These are phyloP conservation scores for Passalora sequoiae DNA, from an alignment of 2,329 filamentous ascomycete genomes.

Conservation along the genomic window DNA sequence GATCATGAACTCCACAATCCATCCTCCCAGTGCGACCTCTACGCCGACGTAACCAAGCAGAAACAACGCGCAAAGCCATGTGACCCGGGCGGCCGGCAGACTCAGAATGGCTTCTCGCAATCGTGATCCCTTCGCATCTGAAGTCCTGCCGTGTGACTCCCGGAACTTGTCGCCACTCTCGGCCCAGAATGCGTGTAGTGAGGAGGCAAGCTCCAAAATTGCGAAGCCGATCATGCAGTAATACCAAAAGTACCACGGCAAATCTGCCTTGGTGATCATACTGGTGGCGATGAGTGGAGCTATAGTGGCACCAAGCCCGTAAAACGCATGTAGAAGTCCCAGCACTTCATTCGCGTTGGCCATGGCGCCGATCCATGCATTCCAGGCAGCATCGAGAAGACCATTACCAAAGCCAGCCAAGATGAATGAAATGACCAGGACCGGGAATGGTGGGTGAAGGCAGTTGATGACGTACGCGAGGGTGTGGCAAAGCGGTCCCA, in stretches of 20 bases:
- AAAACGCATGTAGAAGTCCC: conserved; percentile 66
- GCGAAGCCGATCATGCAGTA: conserved; percentile 65
- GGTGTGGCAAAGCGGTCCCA: conserved; percentile 60
- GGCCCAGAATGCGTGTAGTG: conserved; percentile 57
- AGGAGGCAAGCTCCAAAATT: conserved; percentile 51
- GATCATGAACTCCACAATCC: conserved; percentile 87
- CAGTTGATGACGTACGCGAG: conserved; percentile 60
- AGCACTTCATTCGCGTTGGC: conserved; percentile 55
- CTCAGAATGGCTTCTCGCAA: conserved; percentile 49
- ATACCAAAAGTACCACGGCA: conserved; percentile 70
- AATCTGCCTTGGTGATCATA: conserved; percentile 59
- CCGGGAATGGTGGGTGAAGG: conserved; percentile 64
- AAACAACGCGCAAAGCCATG: conserved; percentile 70
- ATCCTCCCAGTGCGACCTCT: conserved; percentile 71
- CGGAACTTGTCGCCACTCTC: conserved; percentile 57
- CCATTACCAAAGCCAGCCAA: conserved; percentile 69
- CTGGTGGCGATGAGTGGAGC: conserved; percentile 66
- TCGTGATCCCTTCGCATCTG: conserved; percentile 43
- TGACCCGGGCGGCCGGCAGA: conserved; percentile 49
- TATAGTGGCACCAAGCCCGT: conserved; percentile 66
- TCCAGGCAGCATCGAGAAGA: conserved; percentile 58
- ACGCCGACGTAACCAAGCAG: conserved; percentile 73
- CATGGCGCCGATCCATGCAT: conserved; percentile 66
- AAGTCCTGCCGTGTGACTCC: conserved; percentile 43
- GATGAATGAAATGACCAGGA: conserved; percentile 59